Conservation (phyloP, 495 filamentous ascomycete genomes). For the Penicillium waksmanii region DNA sequence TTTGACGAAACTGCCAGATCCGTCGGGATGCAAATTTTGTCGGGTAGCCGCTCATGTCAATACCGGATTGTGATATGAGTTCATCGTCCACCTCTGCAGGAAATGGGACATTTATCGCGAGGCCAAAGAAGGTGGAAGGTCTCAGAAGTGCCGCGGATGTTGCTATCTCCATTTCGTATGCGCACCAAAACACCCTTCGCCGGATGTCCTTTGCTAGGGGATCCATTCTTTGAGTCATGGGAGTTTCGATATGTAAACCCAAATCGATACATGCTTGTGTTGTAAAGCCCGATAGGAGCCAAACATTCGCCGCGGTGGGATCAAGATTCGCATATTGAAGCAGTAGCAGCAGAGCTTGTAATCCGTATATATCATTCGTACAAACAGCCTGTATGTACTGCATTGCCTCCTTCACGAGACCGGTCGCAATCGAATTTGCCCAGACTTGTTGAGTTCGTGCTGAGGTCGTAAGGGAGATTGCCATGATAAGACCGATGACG, state of each 20-base stretch:
- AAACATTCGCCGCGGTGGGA: background rate
- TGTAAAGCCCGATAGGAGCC: background rate
- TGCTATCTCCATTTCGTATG: background rate
- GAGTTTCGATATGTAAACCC: background rate
- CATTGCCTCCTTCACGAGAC: background rate
- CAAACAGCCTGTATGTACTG: background rate
- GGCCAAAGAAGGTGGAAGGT: background rate
- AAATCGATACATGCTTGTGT: background rate
- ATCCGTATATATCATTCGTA: background rate
- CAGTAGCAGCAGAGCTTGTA: background rate
- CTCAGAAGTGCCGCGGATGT: background rate
- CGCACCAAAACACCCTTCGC: background rate
- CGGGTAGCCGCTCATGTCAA: background rate
- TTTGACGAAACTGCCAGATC: background rate
- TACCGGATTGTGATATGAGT: background rate
- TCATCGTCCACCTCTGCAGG: background rate
- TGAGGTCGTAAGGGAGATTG: background rate
- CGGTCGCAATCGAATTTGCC: background rate
- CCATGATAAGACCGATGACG: background rate
- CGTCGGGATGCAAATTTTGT: background rate
- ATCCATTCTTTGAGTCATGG: background rate
- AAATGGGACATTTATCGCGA: background rate
- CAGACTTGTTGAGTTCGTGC: background rate
- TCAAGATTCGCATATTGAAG: background rate
- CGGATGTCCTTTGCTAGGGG: background rate